A percentile compares a stretch with the other conserved stretches of the same genome.
Evolutionary conservation across 164 flowering plant species (phyloP).

Genomic region (Vitis amurensis): DNA sequence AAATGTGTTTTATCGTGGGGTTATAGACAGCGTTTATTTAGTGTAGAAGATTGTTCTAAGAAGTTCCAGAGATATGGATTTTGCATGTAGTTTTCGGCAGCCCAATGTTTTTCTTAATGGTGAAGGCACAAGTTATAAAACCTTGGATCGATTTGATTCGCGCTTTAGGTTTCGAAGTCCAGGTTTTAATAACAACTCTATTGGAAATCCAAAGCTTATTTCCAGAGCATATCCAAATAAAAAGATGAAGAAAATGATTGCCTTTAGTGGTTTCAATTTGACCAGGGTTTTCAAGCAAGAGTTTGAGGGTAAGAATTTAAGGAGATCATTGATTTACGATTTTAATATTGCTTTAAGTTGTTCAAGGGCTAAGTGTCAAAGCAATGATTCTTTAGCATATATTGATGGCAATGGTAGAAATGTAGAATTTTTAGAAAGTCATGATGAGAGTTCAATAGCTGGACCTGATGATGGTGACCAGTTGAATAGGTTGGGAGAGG

Average conservation of each 20-base stretch:
- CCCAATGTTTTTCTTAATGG: conserved; percentile 34
- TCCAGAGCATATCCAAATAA: conserved; percentile 8
- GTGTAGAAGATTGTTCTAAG: not conserved
- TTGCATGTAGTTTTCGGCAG: conserved; percentile 43
- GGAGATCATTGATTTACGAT: conserved; percentile 11
- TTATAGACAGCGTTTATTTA: not conserved
- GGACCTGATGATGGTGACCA: conserved; percentile 18
- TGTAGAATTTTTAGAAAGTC: conserved; percentile 32
- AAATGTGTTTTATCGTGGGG: not conserved
- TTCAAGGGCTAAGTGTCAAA: conserved; percentile 41
- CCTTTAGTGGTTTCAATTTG: conserved; percentile 9
- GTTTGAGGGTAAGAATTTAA: conserved; percentile 8
- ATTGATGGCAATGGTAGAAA: conserved; percentile 53
- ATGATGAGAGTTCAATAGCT: conserved; percentile 17
- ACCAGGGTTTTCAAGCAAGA: conserved; percentile 15
- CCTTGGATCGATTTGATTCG: conserved; percentile 20
- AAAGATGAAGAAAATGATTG: conserved; percentile 22
- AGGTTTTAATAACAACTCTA: conserved; percentile 18
- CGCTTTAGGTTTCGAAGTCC: conserved; percentile 17
- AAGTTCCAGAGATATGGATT: conserved; percentile 45
- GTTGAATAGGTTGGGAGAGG: conserved; percentile 26
- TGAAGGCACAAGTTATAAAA: conserved; percentile 24
- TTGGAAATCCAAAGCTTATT: conserved; percentile 18
- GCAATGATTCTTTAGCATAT: conserved; percentile 66
- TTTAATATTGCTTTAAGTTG: conserved; percentile 18